Percentiles rank a stretch among this genome's conserved stretches.
Conservation (phyloP, 2,329 filamentous ascomycete genomes). For the Aspergillus pseudoterreus region DNA sequence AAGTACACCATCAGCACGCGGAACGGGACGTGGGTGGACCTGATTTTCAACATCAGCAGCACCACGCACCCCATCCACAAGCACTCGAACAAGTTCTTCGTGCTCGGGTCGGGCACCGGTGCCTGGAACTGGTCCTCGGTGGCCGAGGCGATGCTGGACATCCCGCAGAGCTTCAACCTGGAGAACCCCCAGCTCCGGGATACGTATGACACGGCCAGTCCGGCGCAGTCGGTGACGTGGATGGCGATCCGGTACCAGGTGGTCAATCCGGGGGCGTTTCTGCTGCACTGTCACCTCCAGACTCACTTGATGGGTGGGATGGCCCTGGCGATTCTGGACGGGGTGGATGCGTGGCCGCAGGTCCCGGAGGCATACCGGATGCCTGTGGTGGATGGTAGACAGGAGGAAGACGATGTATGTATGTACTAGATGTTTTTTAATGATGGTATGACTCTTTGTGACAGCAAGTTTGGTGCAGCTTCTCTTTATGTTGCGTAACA, state of each 20-base stretch:
- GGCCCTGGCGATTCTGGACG: constrained; percentile 48
- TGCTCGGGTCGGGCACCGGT: constrained; percentile 52
- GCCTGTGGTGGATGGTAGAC: not conserved
- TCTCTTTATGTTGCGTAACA: not conserved
- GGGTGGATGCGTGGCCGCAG: constrained; percentile 46
- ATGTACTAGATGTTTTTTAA: not conserved
- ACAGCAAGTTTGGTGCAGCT: not conserved
- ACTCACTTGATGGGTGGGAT: constrained; percentile 50
- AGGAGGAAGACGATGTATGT: not conserved
- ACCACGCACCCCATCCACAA: constrained; percentile 62
- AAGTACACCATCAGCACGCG: constrained; percentile 29
- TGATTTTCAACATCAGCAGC: constrained; percentile 30
- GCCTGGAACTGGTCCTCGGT: constrained; percentile 52
- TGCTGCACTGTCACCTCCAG: constrained; percentile 53
- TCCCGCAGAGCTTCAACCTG: constrained; percentile 56
- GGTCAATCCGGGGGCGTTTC: constrained; percentile 46
- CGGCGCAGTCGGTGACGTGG: constrained; percentile 36
- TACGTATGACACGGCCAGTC: constrained; percentile 39
- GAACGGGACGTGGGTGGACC: constrained; percentile 53
- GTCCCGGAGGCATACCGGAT: constrained; percentile 9
- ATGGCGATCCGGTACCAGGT: constrained; percentile 46
- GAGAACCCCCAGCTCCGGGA: constrained; percentile 55
- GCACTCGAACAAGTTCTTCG: constrained; percentile 60
- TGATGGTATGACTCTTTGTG: not conserved
- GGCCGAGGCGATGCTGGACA: constrained; percentile 49